phyloP scores from a whole-genome alignment of 495 filamentous ascomycete genomes.

The Apiosordaria backusii region DNA sequence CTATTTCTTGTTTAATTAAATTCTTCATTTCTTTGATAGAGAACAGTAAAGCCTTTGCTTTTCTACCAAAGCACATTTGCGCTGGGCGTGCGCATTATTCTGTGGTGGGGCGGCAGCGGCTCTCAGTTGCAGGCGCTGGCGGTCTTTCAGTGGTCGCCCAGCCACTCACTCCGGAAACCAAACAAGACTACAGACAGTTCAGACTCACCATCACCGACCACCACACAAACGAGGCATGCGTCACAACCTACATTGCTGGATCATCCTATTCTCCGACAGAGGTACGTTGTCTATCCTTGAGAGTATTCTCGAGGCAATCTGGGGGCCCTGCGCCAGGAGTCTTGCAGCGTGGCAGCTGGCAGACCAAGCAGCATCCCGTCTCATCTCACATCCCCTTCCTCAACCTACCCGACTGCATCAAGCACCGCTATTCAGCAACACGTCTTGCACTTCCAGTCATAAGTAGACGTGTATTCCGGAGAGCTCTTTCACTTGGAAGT shows the following conservation, averaged over 20 bases:
- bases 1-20: too few species aligned
- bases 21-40: background rate
- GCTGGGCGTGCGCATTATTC: constrained; percentile 1
- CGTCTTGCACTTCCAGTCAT: background rate
- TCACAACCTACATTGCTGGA: background rate
- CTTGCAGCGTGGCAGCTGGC: background rate
- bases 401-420: background rate
- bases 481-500: background rate
- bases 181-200: background rate
- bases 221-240: background rate
- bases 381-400: background rate
- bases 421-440: background rate
- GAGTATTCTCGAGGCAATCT: background rate
- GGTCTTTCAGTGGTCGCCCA: constrained; percentile 6
- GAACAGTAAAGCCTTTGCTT: background rate
- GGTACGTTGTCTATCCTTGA: background rate
- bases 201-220: background rate
- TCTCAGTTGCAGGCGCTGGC: background rate
- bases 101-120: constrained; percentile 16
- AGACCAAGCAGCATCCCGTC: background rate
- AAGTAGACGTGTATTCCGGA: background rate
- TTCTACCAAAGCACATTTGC: background rate
- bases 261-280: background rate
- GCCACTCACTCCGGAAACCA: constrained; percentile 11
- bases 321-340: background rate